Base-by-base conservation (phyloP, 345 rosid species). In the Streptanthus diversifolius region DNA sequence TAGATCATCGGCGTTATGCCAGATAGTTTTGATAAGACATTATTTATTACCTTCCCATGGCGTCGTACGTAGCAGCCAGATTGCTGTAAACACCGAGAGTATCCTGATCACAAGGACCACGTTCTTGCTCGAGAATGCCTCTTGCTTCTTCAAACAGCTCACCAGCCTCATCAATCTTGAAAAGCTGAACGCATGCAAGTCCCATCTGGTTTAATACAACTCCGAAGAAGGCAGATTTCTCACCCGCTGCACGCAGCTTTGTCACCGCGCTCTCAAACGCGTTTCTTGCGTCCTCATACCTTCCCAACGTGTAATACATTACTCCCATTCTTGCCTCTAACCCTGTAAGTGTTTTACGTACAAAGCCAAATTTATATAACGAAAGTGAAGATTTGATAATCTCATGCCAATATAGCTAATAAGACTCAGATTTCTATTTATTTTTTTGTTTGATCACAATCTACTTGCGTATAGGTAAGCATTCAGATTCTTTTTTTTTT, bases 151-250 rank as follows among this genome's bases (percentile, higher is more conserved):
- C 96, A 72, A 95, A 95, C 70, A 90, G 83, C 72, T 92, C 98
- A 18, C 88, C 86, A 24, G 99, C 98, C 80, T 95, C 98, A 7
- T 95, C 98, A 8, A 95, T 92, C 85, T 92, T 92, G 85, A 95
- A 95, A 73, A 95, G 79, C 75, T 90, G 99, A 19, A 95, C 97
- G 73, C 96, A 92, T n/a, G 98, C 91, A 82, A 95, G 81, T 24
- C 98, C 99, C 99, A 95, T 95, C 84, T 95, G 99, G 86, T 95
- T 95, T 84, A 95, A 68, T 48, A 92, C 89, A 57, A 95, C 98
- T 47, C 98, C 99, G 15, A 95, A 92, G 86, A 92, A 95, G 32
- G 98, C 92, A 0, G 98, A 92, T 54, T 92, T 95, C 83, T 95
- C 99, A 21, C 98, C 99, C 8, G 96, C 83, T 10, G 87, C 88